A percentile compares a stretch with the other conserved stretches of the same genome.
Conservation (phyloP, 2,329 filamentous ascomycete genomes). For the Fusarium coffeatum region DNA sequence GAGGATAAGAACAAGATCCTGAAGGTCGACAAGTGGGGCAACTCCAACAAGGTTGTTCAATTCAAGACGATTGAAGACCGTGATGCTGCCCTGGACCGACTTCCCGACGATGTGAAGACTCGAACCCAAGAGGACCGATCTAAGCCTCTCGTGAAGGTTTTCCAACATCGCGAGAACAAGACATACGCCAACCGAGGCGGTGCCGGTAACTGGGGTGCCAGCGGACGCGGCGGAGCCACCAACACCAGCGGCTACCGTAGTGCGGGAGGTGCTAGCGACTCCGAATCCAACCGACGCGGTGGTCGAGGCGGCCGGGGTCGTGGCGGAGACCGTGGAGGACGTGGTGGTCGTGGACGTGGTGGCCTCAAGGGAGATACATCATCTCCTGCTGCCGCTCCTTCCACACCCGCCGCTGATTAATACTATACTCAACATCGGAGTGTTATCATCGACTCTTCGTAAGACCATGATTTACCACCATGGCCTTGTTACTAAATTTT, state of each 20-base stretch:
- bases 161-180: conserved; percentile 74
- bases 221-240: conserved; percentile 68
- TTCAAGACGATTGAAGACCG: conserved; percentile 85
- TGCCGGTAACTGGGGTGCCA: conserved; percentile 75
- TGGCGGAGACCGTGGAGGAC: conserved; percentile 68
- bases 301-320: conserved; percentile 69
- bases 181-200: conserved; percentile 70
- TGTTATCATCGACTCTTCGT: conserved; percentile 27
- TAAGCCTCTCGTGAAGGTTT: conserved; percentile 85
- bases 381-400: conserved; percentile 64
- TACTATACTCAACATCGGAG: conserved; percentile 23
- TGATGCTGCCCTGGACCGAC: conserved; percentile 78
- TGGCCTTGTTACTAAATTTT: conserved; percentile 31
- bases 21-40: conserved; percentile 81
- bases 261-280: conserved; percentile 79
- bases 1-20: conserved; percentile 86
- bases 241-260: conserved; percentile 83
- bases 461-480: conserved; percentile 29
- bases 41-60: conserved; percentile 84
- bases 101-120: conserved; percentile 82
- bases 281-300: conserved; percentile 67
- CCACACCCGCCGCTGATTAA: conserved; percentile 59
- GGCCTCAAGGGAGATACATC: conserved; percentile 70
- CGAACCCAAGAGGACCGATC: conserved; percentile 77
- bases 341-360: conserved; percentile 66